phyloP scores from a whole-genome alignment of 148 eudicot genomes.

The Salicornia ramosissima region DNA sequence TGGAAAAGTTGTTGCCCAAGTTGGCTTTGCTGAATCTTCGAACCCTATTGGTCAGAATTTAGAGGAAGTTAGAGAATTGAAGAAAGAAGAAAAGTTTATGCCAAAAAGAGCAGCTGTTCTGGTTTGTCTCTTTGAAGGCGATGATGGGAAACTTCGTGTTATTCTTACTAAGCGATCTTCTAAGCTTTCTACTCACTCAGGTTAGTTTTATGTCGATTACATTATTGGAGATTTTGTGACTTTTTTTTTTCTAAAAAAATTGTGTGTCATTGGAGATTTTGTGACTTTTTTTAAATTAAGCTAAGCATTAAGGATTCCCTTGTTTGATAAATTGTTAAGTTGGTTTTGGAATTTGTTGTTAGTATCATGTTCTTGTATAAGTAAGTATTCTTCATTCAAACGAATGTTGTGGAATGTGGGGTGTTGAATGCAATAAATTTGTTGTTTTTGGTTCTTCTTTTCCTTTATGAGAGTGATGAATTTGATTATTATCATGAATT shows the following conservation, averaged over 20 bases:
- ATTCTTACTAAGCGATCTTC: constrained; percentile 86
- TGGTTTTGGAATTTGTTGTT: no score
- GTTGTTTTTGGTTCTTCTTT: background rate
- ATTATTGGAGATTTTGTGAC: background rate
- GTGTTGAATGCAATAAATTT: background rate
- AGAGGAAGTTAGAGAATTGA: constrained; percentile 9
- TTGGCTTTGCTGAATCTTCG: constrained; percentile 58
- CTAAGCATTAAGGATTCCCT: no score
- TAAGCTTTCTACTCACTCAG: constrained; percentile 53
- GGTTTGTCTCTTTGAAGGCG: constrained; percentile 64
- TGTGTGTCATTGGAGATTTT: background rate
- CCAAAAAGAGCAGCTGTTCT: constrained; percentile 66
- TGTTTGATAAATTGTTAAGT: no score
- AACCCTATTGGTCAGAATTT: constrained; percentile 30
- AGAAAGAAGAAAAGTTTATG: constrained; percentile 13
- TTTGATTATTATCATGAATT: background rate
- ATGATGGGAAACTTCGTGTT: constrained; percentile 51
- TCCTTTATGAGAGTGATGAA: background rate
- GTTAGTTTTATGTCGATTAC: background rate
- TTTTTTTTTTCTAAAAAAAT: no score
- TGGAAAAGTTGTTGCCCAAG: constrained; percentile 51
- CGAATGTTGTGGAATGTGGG: background rate
- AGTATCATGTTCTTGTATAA: no score
- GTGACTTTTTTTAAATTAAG: background rate
- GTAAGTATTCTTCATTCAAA: no score